Conservation (phyloP, 306 rosid genomes). For the Cicer pinnatifidum region DNA sequence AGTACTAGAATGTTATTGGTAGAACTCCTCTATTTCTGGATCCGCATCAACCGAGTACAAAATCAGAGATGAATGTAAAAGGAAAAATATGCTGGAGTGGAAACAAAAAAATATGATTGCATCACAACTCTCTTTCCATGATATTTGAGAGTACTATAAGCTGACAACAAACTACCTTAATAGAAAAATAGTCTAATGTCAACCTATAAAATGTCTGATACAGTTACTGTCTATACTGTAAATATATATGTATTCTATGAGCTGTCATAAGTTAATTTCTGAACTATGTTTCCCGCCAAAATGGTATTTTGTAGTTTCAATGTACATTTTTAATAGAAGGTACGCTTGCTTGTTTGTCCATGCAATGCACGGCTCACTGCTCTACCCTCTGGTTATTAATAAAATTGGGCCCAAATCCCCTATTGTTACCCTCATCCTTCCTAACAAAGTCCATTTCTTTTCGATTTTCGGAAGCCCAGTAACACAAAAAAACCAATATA, state of each 20-base stretch:
- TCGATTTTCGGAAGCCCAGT: no score
- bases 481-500: no score
- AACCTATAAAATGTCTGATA: background rate
- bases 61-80: background rate
- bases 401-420: background rate
- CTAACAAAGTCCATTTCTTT: no score
- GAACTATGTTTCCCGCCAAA: background rate
- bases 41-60: background rate
- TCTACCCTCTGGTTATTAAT: background rate
- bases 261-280: background rate
- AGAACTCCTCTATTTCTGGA: background rate
- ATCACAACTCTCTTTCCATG: background rate
- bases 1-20: background rate
- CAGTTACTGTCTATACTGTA: background rate
- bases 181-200: background rate
- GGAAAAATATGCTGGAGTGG: background rate
- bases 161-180: background rate
- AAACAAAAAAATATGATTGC: slow-evolving; percentile 10
- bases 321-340: background rate
- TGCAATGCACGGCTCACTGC: background rate
- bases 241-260: background rate
- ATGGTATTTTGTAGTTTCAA: background rate
- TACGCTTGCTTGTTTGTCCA: background rate
- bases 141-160: background rate
- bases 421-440: no score